Percentiles rank a stretch among this genome's conserved stretches.
These are phyloP conservation scores for Aspergillus alliaceus DNA, from an alignment of 2,329 filamentous ascomycete species.

Conservation along the genomic window DNA sequence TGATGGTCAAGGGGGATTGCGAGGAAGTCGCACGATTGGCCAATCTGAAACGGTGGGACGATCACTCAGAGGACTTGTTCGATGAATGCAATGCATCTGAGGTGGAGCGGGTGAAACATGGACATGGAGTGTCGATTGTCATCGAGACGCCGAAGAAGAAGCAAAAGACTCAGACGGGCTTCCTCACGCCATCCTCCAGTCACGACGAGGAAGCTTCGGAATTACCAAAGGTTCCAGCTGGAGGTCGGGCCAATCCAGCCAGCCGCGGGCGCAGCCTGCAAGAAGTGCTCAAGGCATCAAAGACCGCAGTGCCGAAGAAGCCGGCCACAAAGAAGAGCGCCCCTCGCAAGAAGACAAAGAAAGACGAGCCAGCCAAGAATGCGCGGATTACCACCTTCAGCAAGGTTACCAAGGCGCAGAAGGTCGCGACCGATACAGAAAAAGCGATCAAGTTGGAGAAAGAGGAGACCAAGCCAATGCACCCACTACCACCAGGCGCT, in stretches of 20 bases:
- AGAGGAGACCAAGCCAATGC: conserved; percentile 34
- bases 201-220: conserved; percentile 34
- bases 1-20: conserved; percentile 82
- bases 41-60: conserved; percentile 60
- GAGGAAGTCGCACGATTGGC: conserved; percentile 81
- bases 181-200: conserved; percentile 46
- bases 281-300: conserved; percentile 23
- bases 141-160: conserved; percentile 41
- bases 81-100: conserved; percentile 48
- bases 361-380: conserved; percentile 24
- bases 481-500: conserved; percentile 33
- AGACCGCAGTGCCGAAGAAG: conserved; percentile 17
- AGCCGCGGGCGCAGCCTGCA: conserved; percentile 29
- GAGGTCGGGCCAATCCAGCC: conserved; percentile 27
- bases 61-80: conserved; percentile 43
- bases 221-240: conserved; percentile 18
- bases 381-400: conserved; percentile 33
- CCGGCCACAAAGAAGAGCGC: conserved; percentile 23
- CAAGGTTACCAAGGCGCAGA: conserved; percentile 34
- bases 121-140: conserved; percentile 41
- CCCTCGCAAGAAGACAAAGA: conserved; percentile 24
- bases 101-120: conserved; percentile 42
- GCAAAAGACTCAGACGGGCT: conserved; percentile 31
- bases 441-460: conserved; percentile 28
- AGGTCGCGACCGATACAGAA: conserved; percentile 15